phyloP scores from a whole-genome alignment of 108 stramenopile species.

The Cyclotella sp. region DNA sequence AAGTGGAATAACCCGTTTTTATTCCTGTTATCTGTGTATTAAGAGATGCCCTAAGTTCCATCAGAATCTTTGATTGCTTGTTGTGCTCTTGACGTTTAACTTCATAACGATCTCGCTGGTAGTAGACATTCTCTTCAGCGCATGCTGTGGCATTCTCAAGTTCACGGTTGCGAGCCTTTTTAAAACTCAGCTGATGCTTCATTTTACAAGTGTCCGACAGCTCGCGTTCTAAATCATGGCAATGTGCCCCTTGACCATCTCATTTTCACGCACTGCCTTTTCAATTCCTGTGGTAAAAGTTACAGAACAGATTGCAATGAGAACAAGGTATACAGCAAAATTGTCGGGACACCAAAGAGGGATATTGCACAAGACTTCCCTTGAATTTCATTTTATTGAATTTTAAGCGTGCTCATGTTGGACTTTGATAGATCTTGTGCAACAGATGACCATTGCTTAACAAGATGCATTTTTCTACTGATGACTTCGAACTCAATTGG shows the following conservation, averaged over 20 bases:
- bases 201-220: background rate
- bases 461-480: constrained; percentile 18
- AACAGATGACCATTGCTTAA: constrained; percentile 5
- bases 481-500: constrained; percentile 5
- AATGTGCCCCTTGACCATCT: background rate
- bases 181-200: constrained; percentile 3
- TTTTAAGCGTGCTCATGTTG: constrained; percentile 10
- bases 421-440: constrained; percentile 20
- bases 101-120: constrained; percentile 9
- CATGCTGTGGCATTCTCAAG: constrained; percentile 6
- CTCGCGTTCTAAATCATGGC: constrained; percentile 9
- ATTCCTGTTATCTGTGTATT: no score
- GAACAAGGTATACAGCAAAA: background rate
- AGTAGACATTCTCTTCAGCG: background rate
- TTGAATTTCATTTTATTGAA: constrained; percentile 13
- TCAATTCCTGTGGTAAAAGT: constrained; percentile 6
- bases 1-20: no score
- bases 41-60: background rate
- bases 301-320: background rate
- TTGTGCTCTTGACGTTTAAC: constrained; percentile 10
- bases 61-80: constrained; percentile 3
- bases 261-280: constrained; percentile 13
- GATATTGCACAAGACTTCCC: background rate
- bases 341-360: background rate
- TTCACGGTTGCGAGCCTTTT: constrained; percentile 16